Percentiles rank a stretch among this genome's conserved stretches.
These are phyloP conservation scores for Wallacemonas rigidus DNA, from an alignment of 208 protist species.

Conservation along the genomic window DNA sequence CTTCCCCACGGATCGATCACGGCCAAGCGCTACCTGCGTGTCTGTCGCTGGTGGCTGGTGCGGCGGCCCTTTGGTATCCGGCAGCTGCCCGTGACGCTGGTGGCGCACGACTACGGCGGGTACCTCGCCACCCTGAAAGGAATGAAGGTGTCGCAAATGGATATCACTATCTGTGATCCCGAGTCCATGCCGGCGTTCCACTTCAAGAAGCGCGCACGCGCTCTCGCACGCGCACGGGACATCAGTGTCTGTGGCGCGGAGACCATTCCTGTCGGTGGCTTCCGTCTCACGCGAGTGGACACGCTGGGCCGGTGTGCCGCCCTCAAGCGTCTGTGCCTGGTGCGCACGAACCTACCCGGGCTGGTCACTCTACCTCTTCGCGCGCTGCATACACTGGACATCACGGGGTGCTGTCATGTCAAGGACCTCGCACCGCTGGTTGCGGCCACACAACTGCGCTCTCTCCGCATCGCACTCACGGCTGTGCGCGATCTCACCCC, in stretches of 20 bases:
- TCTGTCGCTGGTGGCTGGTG: constrained; percentile 1
- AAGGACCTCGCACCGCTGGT: neutral
- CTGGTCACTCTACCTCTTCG: neutral
- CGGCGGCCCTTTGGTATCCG: constrained; percentile 7
- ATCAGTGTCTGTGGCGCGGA: neutral
- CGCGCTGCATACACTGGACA: neutral
- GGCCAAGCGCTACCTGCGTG: constrained; percentile 3
- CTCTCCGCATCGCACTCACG: neutral
- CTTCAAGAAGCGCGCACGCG: constrained; percentile 7
- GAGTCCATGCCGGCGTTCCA: neutral
- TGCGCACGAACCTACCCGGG: neutral
- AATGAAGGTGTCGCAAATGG: neutral
- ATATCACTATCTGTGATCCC: neutral
- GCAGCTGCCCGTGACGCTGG: neutral
- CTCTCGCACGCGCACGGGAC: neutral
- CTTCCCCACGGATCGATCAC: constrained; percentile 1
- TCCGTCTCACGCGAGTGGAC: neutral
- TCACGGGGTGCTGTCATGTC: neutral
- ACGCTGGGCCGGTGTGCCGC: neutral
- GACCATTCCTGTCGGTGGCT: neutral
- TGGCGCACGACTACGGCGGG: constrained; percentile 5
- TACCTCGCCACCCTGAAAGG: constrained; percentile 5
- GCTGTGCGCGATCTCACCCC: neutral
- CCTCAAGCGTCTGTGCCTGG: neutral
- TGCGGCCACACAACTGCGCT: neutral